phyloP scores from a whole-genome alignment of 176 grass and related monocot genomes.

The Thalia dealbata region DNA sequence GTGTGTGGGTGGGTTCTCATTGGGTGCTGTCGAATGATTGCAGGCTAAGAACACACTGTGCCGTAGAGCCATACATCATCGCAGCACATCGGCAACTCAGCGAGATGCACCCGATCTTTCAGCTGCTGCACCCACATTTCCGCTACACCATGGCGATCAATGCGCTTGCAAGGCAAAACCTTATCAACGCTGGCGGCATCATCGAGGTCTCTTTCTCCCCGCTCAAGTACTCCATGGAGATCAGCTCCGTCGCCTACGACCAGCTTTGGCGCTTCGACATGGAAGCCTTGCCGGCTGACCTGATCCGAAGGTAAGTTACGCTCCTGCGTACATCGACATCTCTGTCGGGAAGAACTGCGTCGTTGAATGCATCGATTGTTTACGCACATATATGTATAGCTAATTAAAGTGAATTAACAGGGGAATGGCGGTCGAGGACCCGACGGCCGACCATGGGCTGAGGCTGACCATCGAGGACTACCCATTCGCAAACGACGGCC shows the following conservation, averaged over 20 bases:
- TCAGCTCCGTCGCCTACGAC: constrained; percentile 59
- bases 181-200: constrained; percentile 57
- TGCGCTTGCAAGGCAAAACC: constrained; percentile 35
- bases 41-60: constrained; percentile 58
- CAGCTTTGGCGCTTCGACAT: constrained; percentile 74
- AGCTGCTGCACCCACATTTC: constrained; percentile 63
- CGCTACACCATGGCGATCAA: constrained; percentile 84
- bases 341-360: not conserved
- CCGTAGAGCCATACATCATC: constrained; percentile 72
- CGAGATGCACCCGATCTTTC: constrained; percentile 73
- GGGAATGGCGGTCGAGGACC: constrained; percentile 74
- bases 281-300: constrained; percentile 64
- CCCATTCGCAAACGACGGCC: constrained; percentile 81
- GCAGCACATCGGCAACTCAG: constrained; percentile 69
- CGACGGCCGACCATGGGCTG: constrained; percentile 40
- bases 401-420: constrained; percentile 7
- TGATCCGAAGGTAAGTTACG: constrained; percentile 32
- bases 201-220: constrained; percentile 68
- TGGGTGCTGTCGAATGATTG: not conserved
- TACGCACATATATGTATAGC: too few species aligned
- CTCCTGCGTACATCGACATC: too few species aligned
- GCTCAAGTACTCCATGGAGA: constrained; percentile 55
- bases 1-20: too few species aligned
- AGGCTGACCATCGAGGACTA: constrained; percentile 55
- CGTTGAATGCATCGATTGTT: not conserved